Base-by-base conservation (phyloP, 768 basidiomycete genomes). In the Glaciozyma martinii region DNA sequence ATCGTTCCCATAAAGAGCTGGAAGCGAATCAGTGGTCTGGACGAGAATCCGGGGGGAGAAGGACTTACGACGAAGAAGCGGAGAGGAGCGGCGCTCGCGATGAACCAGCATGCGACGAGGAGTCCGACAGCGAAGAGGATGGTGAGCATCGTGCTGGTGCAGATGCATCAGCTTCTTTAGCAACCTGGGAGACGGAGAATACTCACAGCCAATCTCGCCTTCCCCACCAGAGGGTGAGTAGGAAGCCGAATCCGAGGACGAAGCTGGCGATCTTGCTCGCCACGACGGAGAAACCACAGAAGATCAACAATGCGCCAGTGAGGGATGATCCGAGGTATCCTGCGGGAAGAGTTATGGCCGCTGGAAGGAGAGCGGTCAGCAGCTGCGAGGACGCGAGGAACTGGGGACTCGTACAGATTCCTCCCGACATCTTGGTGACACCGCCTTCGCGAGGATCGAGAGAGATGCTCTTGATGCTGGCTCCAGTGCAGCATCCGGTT, bases 261-360 rank as follows among this genome's bases (percentile, higher is more conserved):
- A 94, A 76, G 27, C 83, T 84, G 1, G 89, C 90, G 53, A 91
- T 73, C 75, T 94, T 94, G n/a, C n/a, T n/a, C n/a, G n/a, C n/a
- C n/a, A n/a, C n/a, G n/a, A n/a, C n/a, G n/a, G n/a, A n/a, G 74
- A 91, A 91, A 18, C 89, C 90, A 67, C 88, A 90, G 18, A 89
- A 83, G 64, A 95, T 92, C 47, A 95, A 79, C 52, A 82, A 82
- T 3, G 89, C 91, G 30, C 92, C 92, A 59, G 94, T 89, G 73
- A 94, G 80, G 6, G 86, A 85, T 7, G 72, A 87, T 40, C 90
- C 89, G 5, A 72, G 56, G 53, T 74, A 74, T 27, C 71, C 71
- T 6, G 68, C 67, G 13, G 62, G 66, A 0, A 70, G 46, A 13
- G 65, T 70, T 33, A 70, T 56, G 12, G 27, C 16, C 21, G 15